Base-by-base conservation (phyloP, 805 yeast genomes). In the Martiniozyma abietophila region DNA sequence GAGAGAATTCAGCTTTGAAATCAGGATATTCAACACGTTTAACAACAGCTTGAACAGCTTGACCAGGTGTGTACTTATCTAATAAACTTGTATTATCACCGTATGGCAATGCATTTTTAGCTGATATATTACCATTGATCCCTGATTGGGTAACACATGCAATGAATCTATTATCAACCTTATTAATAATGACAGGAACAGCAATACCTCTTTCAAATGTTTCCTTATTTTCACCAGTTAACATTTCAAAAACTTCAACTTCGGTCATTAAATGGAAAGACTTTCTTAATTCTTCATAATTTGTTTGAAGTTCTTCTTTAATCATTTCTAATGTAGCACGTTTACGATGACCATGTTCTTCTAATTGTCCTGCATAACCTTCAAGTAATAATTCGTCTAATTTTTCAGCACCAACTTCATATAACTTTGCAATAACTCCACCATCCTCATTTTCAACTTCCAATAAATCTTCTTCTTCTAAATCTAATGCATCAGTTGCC, bases 401-500 rank as follows among this genome's bases (percentile, higher is more conserved):
- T 57, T 83, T 75, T 33, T 67, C 69, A 24, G 76, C 79, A 30
- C 83, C 82, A 44, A 77, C 84, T 41, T 71, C 74, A 52, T 75
- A 69, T 39, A 85, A 67, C 52, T 80, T 78, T 41, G 74, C 74
- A 42, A 84, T 80, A 3, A 85, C 82, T 31, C 88, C 92, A 40
- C 80, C 81, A 41, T 76, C 80, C 32, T 66, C 69, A 37, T 80
- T 88, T 53, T 92, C 97, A 52, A 85, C 94, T 29, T 50, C 59
- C 23, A 47, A 51, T 30, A 51, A 84, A 44, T 86, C 95, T 56
- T 89, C 97, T 49, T 94, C 98, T 48, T 86, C 96, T 44, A 88
- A 70, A 54, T 89, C 98, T 44, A 92, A 68, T 2, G 98, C 97
- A 64, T 92, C 98, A 2, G 95, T 92, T 6, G 96, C 97, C 88